phyloP scores from a whole-genome alignment of 2,329 filamentous ascomycete genomes.

The Trichoderma sp. region DNA sequence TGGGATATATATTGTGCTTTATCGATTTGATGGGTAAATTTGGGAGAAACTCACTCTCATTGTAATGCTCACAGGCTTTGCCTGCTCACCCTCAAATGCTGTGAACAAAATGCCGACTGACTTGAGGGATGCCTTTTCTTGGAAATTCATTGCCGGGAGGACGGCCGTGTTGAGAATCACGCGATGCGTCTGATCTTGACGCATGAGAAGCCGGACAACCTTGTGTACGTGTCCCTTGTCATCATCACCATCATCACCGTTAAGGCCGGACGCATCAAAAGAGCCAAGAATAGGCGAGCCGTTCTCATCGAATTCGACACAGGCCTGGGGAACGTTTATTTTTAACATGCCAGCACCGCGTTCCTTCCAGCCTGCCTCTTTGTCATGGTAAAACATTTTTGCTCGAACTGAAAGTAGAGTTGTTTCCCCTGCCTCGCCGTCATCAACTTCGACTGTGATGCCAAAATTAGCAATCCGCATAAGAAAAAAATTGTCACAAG shows the following conservation, averaged over 20 bases:
- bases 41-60: constrained; percentile 50
- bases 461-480: background rate
- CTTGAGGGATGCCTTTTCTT: constrained; percentile 71
- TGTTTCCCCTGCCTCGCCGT: constrained; percentile 80
- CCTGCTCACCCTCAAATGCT: constrained; percentile 55
- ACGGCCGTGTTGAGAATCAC: constrained; percentile 84
- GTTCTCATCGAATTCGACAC: constrained; percentile 53
- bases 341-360: constrained; percentile 80
- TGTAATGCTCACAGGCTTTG: constrained; percentile 56
- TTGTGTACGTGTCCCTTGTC: constrained; percentile 33
- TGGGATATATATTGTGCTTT: background rate
- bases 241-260: constrained; percentile 31
- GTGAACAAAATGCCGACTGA: constrained; percentile 65
- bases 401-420: constrained; percentile 73
- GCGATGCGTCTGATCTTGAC: constrained; percentile 83
- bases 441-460: constrained; percentile 65
- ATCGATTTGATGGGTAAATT: background rate
- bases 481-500: background rate
- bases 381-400: constrained; percentile 79
- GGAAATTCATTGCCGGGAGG: constrained; percentile 74
- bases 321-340: constrained; percentile 67
- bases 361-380: constrained; percentile 78
- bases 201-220: constrained; percentile 76
- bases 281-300: constrained; percentile 48
- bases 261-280: constrained; percentile 54